phyloP scores from a whole-genome alignment of 2,329 filamentous ascomycete species.

The Ustilaginoidea virens region DNA sequence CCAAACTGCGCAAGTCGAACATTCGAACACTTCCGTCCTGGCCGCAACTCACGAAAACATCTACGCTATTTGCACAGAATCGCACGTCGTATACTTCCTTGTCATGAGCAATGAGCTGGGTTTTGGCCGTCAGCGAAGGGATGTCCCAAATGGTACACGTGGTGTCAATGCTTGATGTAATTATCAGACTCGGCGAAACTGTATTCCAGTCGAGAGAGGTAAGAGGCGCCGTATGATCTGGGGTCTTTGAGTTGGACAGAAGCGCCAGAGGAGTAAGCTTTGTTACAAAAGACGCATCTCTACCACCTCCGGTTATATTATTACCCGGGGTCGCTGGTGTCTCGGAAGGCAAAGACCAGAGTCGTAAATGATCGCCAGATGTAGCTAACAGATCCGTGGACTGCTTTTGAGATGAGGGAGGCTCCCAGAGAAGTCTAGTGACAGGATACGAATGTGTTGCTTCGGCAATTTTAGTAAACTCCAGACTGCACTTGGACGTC shows the following conservation, averaged over 20 bases:
- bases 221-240: conserved; percentile 90
- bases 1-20: conserved; percentile 92
- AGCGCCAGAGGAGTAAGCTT: conserved; percentile 89
- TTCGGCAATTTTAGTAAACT: conserved; percentile 88
- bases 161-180: conserved; percentile 96
- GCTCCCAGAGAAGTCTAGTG: conserved; percentile 89
- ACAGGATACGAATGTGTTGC: conserved; percentile 97
- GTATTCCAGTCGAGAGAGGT: conserved; percentile 98
- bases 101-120: conserved; percentile 94
- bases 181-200: conserved; percentile 90
- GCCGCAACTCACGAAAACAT: conserved; percentile 95
- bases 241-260: conserved; percentile 94
- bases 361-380: conserved; percentile 79
- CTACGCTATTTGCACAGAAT: conserved; percentile 96
- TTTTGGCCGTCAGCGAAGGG: conserved; percentile 92
- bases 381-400: conserved; percentile 90
- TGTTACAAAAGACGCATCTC: conserved; percentile 42
- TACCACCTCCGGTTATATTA: conserved; percentile 47
- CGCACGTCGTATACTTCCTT: conserved; percentile 98
- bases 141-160: conserved; percentile 99
- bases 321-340: conserved; percentile 40
- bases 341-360: conserved; percentile 81
- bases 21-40: conserved; percentile 96
- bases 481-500: conserved; percentile 58
- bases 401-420: conserved; percentile 85